These are phyloP conservation scores for Lipomyces japonicus DNA, from an alignment of 805 yeast species.

Conservation along the genomic window DNA sequence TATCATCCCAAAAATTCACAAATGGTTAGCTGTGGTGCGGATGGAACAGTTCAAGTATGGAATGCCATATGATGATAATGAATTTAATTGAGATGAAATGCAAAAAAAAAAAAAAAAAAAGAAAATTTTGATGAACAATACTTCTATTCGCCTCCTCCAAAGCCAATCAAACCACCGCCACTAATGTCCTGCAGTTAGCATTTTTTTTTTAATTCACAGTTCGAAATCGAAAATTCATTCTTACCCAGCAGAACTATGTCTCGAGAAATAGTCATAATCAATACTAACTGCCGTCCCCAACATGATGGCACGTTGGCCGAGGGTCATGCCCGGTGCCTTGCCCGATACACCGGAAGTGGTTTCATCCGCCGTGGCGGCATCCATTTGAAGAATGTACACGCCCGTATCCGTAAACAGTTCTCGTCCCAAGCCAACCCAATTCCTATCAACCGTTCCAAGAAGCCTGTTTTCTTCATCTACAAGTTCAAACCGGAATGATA, in stretches of 20 bases:
- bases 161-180: not conserved
- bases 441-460: slow-evolving; percentile 77
- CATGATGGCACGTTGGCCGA: slow-evolving; percentile 81
- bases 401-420: slow-evolving; percentile 95
- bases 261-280: slow-evolving; percentile 94
- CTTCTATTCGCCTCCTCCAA: not conserved
- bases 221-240: not conserved
- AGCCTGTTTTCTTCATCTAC: slow-evolving; percentile 54
- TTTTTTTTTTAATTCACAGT: not conserved
- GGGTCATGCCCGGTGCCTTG: slow-evolving; percentile 44
- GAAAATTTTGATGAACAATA: not conserved
- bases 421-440: slow-evolving; percentile 92
- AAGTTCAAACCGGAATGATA: slow-evolving; percentile 84
- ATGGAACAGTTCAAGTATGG: slow-evolving; percentile 26
- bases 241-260: slow-evolving; percentile 39
- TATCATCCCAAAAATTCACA: slow-evolving; percentile 20
- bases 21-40: slow-evolving; percentile 25
- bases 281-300: slow-evolving; percentile 86
- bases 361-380: slow-evolving; percentile 50
- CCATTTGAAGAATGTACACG: slow-evolving; percentile 82
- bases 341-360: slow-evolving; percentile 33
- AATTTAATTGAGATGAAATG: not conserved
- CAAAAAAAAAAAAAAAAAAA: not conserved
- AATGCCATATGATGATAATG: not conserved
- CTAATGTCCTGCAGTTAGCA: not conserved